phyloP scores from a whole-genome alignment of 1,284 basidiomycete genomes.

The Trichosporon ovoides region DNA sequence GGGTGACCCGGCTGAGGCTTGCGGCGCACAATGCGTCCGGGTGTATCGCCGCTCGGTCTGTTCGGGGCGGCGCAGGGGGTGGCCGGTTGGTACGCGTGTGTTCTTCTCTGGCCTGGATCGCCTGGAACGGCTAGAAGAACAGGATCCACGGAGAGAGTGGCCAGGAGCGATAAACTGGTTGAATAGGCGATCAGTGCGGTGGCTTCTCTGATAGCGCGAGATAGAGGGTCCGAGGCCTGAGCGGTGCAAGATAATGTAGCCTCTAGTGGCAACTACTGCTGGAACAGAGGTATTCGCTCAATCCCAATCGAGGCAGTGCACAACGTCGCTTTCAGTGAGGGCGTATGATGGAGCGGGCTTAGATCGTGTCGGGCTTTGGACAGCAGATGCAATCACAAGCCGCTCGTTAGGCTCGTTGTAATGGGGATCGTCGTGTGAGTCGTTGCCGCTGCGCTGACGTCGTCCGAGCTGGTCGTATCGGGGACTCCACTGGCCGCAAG shows the following conservation, averaged over 20 bases:
- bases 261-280: not conserved
- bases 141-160: not conserved
- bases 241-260: not conserved
- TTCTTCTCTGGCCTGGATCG: too few relatives aligned
- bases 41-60: not conserved
- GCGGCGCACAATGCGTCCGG: not conserved
- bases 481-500: not conserved
- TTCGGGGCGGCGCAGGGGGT: too few relatives aligned
- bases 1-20: not conserved
- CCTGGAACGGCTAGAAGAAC: too few relatives aligned
- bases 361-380: too few relatives aligned
- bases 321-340: too few relatives aligned
- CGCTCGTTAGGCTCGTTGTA: not conserved
- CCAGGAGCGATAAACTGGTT: not conserved
- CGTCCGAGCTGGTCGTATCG: not conserved
- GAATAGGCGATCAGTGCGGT: constrained; percentile 1
- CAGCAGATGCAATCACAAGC: too few relatives aligned
- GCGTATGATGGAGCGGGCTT: too few relatives aligned
- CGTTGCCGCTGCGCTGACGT: not conserved
- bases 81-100: too few relatives aligned
- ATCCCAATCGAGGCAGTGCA: too few relatives aligned
- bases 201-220: not conserved
- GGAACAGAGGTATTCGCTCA: not conserved
- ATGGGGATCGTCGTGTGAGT: not conserved
- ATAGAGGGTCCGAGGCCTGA: constrained; percentile 2